Evolutionary conservation across 805 yeast species (phyloP), one percentile per base, ranked within the genome.

Genomic region (Candida krabiensis): DNA sequence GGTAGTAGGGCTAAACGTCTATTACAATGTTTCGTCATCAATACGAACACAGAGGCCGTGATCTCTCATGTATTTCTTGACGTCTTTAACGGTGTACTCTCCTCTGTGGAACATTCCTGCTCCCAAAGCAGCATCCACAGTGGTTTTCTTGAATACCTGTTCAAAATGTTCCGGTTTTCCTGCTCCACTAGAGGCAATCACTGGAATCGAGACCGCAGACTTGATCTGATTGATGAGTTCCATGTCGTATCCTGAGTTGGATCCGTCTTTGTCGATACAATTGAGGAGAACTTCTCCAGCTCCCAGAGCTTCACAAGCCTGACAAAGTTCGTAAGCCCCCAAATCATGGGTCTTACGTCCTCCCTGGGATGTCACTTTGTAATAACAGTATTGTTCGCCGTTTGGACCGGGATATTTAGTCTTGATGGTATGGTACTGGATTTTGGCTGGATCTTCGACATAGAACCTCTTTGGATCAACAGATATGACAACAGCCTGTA

Each of bases 41-140:
- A 82, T 68, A 61, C 96, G 77, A n/a, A 87, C 96, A 43, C 77
- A 77, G 56, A 87, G 72, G 0, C 84, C 86, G 12, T 73, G 60
- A 1, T 69, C 63, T 31, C 70, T 63, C 58, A 91, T 71, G 49
- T 74, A 80, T 19, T 73, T 60, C 63, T 93, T 93, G 30, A 93
- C 96, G 34, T 89, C 81, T 34, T 75, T 73, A 13, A 93, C 97
- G 9, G 87, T 80, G 63, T 84, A 93, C 55, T 91, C 98, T 16
- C 86, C 90, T 59, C 99, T 75, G 69, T 93, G 99, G 71, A 93
- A 93, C 83, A 93, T 84, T 30, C 99, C 99, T 4, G 99, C 99
- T 26, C 99, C 99, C 28, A 93, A 72, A 13, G 99, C 98, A 29
- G 99, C 99, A 66, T 93, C 99, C 1, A 93, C 83, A 5, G 75